phyloP scores from a whole-genome alignment of 805 yeast species.

The Hanseniaspora thailandica region DNA sequence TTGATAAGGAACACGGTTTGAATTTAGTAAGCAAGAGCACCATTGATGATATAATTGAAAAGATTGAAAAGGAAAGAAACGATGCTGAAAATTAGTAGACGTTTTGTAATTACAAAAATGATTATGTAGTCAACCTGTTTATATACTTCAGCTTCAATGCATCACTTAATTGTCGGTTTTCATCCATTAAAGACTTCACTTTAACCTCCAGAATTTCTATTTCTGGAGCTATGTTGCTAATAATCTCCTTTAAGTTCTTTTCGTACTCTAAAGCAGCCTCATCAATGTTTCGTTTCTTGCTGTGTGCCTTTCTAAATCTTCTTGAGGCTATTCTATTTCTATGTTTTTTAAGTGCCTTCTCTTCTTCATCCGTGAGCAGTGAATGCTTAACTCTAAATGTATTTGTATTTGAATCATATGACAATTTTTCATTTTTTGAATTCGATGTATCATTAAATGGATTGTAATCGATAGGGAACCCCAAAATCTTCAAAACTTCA shows the following conservation, averaged over 20 bases:
- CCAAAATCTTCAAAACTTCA: slow-evolving; percentile 1
- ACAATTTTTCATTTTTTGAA: background rate
- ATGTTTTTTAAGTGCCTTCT: slow-evolving; percentile 5
- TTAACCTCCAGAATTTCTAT: background rate
- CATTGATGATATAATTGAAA: slow-evolving; percentile 61
- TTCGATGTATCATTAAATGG: background rate
- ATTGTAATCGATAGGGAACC: slow-evolving; percentile 1
- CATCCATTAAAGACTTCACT: background rate
- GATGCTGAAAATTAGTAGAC: slow-evolving; percentile 55
- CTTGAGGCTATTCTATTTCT: slow-evolving; percentile 13
- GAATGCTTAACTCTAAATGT: slow-evolving; percentile 11
- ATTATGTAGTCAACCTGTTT: slow-evolving; percentile 7
- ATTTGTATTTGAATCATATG: background rate
- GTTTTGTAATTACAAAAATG: slow-evolving; percentile 40
- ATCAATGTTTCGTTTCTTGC: background rate
- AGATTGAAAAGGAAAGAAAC: slow-evolving; percentile 78
- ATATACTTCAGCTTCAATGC: slow-evolving; percentile 5
- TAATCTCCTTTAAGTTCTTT: background rate
- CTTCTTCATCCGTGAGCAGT: background rate
- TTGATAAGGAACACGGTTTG: slow-evolving; percentile 43
- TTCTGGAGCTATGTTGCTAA: background rate
- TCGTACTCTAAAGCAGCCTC: background rate
- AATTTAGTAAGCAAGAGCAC: slow-evolving; percentile 57
- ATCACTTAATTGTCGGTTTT: slow-evolving; percentile 2
- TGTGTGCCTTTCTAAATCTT: slow-evolving; percentile 7